Evolutionary conservation across 371 early-diverging fungal species (phyloP), one percentile per base, ranked within the genome.

Genomic region (Mucor irregularis): DNA sequence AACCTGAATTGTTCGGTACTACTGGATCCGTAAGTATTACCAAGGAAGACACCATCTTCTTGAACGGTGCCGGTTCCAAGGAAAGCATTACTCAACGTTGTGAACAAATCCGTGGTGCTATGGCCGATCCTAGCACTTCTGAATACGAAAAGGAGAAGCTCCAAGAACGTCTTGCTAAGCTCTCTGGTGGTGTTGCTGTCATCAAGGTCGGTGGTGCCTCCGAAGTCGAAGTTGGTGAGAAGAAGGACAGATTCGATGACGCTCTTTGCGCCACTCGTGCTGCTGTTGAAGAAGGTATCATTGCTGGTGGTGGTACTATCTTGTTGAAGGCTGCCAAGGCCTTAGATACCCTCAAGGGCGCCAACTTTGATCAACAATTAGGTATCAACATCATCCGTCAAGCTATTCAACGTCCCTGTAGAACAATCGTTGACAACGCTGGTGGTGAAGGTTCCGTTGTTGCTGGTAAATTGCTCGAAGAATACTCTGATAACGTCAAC

Each of bases 161-260:
- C 56, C 95, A 96, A 75, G 98, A 98, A 82, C 93, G 98, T 70
- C 89, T 98, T 63, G 98, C 98, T 64, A 97, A 97, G 81, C 80
- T 98, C 30, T 89, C 91, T 54, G 96, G 96, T 53, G 98, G 98
- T 82, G 98, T 98, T 50, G 98, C 98, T 48, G 97, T 98, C 69
- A 96, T 98, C 71, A 93, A 92, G 72, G 97, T 98, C 51, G 98
- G 98, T 61, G 98, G 98, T 44, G 76, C 90, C 28, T 94, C 94
- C 40, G 98, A 98, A 76, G 96, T 98, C 42, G 98, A 98, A 78
- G 98, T 98, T 34, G 97, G 97, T 59, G 98, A 98, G 81, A 97
- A 97, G 94, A 98, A 98, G 89, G 98, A 98, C 55, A 50, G 73
- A 48, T 95, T 96, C 67, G 97, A 94, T 60, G 98, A 98, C 78